Conservation (phyloP, 202 grass and related monocot species). For the Hordeum pubiflorum region DNA sequence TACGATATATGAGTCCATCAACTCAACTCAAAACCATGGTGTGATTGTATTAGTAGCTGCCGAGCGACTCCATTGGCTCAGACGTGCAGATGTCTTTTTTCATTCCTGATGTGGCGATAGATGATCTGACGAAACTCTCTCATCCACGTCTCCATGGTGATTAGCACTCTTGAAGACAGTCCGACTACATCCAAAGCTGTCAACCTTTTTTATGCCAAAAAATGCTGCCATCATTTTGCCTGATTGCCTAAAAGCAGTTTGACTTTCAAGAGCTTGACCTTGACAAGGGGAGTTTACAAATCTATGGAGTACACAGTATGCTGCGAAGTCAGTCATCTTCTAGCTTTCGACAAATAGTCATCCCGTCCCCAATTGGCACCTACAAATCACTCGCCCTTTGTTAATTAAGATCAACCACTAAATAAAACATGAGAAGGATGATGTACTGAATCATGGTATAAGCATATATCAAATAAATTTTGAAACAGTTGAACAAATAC, state of each 20-base stretch:
- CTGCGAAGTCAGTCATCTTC: conserved; percentile 28
- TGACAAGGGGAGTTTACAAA: background rate
- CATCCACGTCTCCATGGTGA: background rate
- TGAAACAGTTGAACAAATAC: background rate
- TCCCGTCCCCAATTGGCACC: conserved; percentile 91
- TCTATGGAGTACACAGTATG: background rate
- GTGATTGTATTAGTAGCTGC: background rate
- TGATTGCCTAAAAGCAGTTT: conserved; percentile 2
- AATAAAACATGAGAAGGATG: background rate
- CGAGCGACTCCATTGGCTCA: background rate
- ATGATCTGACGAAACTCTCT: background rate
- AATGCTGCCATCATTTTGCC: background rate
- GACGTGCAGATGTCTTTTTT: background rate
- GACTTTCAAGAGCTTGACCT: background rate
- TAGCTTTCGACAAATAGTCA: conserved; percentile 88
- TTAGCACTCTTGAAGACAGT: background rate
- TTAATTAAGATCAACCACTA: background rate
- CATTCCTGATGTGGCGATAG: background rate
- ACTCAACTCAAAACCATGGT: background rate
- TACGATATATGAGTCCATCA: background rate
- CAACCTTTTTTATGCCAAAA: background rate
- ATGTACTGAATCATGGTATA: background rate
- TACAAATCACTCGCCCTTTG: conserved; percentile 15
- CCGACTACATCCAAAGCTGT: background rate
- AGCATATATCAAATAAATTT: background rate